Base-by-base conservation (phyloP, 345 rosid genomes). In the Murraya koenigii region DNA sequence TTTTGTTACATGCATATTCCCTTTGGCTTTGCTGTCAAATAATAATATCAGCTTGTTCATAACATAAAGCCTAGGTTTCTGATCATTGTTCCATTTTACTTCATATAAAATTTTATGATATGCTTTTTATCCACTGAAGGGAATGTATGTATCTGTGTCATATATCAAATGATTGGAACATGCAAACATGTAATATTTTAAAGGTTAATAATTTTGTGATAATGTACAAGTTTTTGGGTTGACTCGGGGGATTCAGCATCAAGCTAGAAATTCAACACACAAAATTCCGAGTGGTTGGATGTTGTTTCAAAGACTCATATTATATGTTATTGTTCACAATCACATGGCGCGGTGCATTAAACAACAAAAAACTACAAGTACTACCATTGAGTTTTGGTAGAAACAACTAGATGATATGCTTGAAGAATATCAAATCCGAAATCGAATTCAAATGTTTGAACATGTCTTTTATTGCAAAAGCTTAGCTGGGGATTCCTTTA, bases 131-230 rank as follows among this genome's bases (percentile, higher is more conserved):
- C 61, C 61, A 76, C 59, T 71, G 15, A 15, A 20, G 61, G 64
- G 64, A 76, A 66, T 60, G 78, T 61, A 79, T 76, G 79, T 61
- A 79, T 78, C 67, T 72, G 30, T 80, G 79, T 71, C 80, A 7
- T 59, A 23, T 59, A 60, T 77, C 4, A 52, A 81, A 84, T 84
- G 41, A 75, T 75, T 67, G 33, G 44, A 60, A 73, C 36, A 6
- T 28, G 7, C 19, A 41, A 61, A 41, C 41, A 39, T 61, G 59
- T 26, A 38, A 60, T 60, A 58, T 10, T 72, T 35, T 56, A 71
- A 56, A 62, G 32, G 30, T 62, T 26, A 60, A 26, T 28, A 52
- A 52, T 52, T 19, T 52, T 52, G 20, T 52, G 56, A 52, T 52
- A 13, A 11, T 44, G 49, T 6, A 52, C 56, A 17, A 56, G 11